These are phyloP conservation scores for Pancytospora epiphaga DNA, from an alignment of 371 early-diverging fungal genomes.

Conservation along the genomic window DNA sequence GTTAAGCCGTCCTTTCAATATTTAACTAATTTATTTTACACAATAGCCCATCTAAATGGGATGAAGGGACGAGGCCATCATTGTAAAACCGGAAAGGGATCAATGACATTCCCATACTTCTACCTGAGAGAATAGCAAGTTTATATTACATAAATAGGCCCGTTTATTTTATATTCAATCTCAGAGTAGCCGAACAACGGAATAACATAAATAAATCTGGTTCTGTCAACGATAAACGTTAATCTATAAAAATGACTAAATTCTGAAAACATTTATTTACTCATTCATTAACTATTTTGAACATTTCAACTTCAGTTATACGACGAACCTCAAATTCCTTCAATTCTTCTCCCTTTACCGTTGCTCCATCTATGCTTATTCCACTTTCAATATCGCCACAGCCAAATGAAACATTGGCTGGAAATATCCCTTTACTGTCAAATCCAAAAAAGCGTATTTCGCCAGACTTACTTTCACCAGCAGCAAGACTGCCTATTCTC, in stretches of 20 bases:
- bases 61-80: too few relatives aligned
- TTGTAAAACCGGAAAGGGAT: too few relatives aligned
- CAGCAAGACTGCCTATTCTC: conserved; percentile 20
- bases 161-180: too few relatives aligned
- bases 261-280: conserved; percentile 7
- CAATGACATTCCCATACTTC: too few relatives aligned
- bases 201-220: too few relatives aligned
- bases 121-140: too few relatives aligned
- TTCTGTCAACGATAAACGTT: neutral
- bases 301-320: conserved; percentile 43
- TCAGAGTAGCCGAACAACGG: too few relatives aligned
- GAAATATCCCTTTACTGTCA: conserved; percentile 41
- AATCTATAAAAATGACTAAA: neutral
- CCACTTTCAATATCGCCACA: conserved; percentile 14
- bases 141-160: too few relatives aligned
- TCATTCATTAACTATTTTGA: conserved; percentile 40
- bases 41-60: too few relatives aligned
- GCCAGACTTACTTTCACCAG: conserved; percentile 23
- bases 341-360: conserved; percentile 10
- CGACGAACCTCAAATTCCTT: conserved; percentile 33
- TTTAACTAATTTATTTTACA: too few relatives aligned
- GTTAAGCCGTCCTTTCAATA: too few relatives aligned
- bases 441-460: conserved; percentile 42
- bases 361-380: conserved; percentile 28
- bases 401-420: conserved; percentile 44